phyloP scores from a whole-genome alignment of 306 rosid species.

The Arachis stenosperma region DNA sequence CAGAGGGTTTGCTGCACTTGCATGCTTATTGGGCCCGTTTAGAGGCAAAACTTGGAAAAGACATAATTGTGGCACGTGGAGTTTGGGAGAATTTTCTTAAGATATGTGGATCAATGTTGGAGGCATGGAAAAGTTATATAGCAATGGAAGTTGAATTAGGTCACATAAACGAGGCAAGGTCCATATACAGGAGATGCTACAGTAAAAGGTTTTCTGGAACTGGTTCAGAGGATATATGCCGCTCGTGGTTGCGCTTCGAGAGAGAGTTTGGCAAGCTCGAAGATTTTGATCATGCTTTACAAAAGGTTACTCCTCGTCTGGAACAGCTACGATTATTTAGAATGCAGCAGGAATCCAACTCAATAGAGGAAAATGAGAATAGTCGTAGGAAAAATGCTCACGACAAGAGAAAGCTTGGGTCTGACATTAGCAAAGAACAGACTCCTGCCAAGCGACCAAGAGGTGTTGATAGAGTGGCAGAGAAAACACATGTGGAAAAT shows the following conservation, averaged over 20 bases:
- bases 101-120: slow-evolving; percentile 79
- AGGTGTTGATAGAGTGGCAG: slow-evolving; percentile 52
- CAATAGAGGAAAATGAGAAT: slow-evolving; percentile 60
- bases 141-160: slow-evolving; percentile 80
- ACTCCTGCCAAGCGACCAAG: slow-evolving; percentile 67
- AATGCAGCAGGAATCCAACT: slow-evolving; percentile 68
- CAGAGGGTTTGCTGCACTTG: slow-evolving; percentile 64
- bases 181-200: slow-evolving; percentile 86
- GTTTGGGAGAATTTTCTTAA: slow-evolving; percentile 89
- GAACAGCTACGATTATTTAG: slow-evolving; percentile 72
- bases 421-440: slow-evolving; percentile 49
- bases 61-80: slow-evolving; percentile 79
- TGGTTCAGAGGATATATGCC: slow-evolving; percentile 98
- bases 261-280: slow-evolving; percentile 83
- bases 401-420: slow-evolving; percentile 72
- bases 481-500: slow-evolving; percentile 54
- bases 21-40: slow-evolving; percentile 92
- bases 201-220: slow-evolving; percentile 74
- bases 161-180: slow-evolving; percentile 74
- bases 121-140: slow-evolving; percentile 84
- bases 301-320: slow-evolving; percentile 79
- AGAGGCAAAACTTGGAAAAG: slow-evolving; percentile 66
- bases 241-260: slow-evolving; percentile 88
- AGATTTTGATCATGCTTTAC: slow-evolving; percentile 76
- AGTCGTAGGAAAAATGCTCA: slow-evolving; percentile 54